These are phyloP conservation scores for Flaveria bidentis DNA, from an alignment of 129 eudicot genomes.

Conservation along the genomic window DNA sequence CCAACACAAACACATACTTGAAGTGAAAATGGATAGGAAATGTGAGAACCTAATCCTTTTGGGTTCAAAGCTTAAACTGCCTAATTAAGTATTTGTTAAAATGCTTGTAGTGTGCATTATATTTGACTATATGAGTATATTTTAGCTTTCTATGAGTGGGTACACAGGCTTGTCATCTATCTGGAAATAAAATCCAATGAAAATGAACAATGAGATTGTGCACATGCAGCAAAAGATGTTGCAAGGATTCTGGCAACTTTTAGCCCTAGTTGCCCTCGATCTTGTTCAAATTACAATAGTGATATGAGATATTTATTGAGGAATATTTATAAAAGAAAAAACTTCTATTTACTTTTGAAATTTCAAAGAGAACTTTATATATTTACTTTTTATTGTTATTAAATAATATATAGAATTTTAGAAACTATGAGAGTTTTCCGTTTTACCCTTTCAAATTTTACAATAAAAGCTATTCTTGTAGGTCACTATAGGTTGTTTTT, in stretches of 20 bases:
- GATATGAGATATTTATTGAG: not conserved
- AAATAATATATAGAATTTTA: too few relatives aligned
- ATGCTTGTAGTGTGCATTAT: slow-evolving; percentile 22
- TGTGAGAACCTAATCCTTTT: slow-evolving; percentile 22
- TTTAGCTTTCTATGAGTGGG: slow-evolving; percentile 17
- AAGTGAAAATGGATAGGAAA: slow-evolving; percentile 10
- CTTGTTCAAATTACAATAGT: not conserved
- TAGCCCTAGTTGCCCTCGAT: slow-evolving; percentile 20
- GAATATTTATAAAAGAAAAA: not conserved
- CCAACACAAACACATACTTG: not conserved
- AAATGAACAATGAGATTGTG: slow-evolving; percentile 31
- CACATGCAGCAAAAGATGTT: slow-evolving; percentile 34
- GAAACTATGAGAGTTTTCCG: too few relatives aligned
- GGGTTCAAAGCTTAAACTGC: slow-evolving; percentile 5
- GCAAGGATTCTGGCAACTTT: slow-evolving; percentile 26
- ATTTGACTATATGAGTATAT: not conserved
- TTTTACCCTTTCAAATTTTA: too few relatives aligned
- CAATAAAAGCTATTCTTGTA: too few relatives aligned
- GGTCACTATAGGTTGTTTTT: too few relatives aligned
- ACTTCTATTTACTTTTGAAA: too few relatives aligned
- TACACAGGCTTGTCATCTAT: slow-evolving; percentile 22
- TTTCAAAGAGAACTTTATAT: too few relatives aligned
- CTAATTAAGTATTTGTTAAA: not conserved
- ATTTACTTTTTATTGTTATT: too few relatives aligned
- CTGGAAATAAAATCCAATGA: slow-evolving; percentile 25